A percentile compares a stretch with the other conserved stretches of the same genome.
phyloP scores from a whole-genome alignment of 805 yeast genomes.

The Spathaspora sp. region DNA sequence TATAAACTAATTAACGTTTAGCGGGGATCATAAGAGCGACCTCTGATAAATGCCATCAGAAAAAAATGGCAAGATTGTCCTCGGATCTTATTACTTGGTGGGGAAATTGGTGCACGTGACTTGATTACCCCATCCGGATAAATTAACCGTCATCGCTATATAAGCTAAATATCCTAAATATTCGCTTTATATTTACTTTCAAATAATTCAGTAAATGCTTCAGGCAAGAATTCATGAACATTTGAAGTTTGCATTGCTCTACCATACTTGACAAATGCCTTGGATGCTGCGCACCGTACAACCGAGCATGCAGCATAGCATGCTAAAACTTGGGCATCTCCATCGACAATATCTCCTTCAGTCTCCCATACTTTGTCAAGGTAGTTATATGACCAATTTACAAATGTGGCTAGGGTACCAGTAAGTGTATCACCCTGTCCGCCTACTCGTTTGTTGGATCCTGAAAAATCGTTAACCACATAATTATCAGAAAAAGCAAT shows the following conservation, averaged over 20 bases:
- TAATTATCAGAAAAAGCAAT: constrained; percentile 50
- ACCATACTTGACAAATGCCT: constrained; percentile 64
- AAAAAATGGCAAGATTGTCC: neutral
- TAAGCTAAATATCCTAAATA: neutral
- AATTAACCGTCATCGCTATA: neutral
- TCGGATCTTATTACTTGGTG: neutral
- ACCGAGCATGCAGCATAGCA: constrained; percentile 69
- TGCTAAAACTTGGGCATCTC: constrained; percentile 44
- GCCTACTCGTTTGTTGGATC: constrained; percentile 81
- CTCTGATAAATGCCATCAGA: neutral
- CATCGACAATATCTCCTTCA: constrained; percentile 17
- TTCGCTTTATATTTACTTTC: constrained; percentile 1
- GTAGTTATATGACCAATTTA: constrained; percentile 76
- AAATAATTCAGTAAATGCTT: constrained; percentile 48
- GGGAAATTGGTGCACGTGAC: neutral
- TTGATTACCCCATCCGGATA: neutral
- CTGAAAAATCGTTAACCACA: constrained; percentile 46
- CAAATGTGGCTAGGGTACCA: constrained; percentile 78
- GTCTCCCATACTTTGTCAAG: constrained; percentile 54
- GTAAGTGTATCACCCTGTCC: constrained; percentile 96
- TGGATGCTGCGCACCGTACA: constrained; percentile 59
- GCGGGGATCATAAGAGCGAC: neutral
- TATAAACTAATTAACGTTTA: too few relatives aligned
- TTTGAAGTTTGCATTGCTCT: constrained; percentile 86
- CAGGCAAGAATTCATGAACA: constrained; percentile 64